A percentile compares a stretch with the other conserved stretches of the same genome.
Conservation (phyloP, 2,329 filamentous ascomycete genomes). For the Epichloe sibirici region DNA sequence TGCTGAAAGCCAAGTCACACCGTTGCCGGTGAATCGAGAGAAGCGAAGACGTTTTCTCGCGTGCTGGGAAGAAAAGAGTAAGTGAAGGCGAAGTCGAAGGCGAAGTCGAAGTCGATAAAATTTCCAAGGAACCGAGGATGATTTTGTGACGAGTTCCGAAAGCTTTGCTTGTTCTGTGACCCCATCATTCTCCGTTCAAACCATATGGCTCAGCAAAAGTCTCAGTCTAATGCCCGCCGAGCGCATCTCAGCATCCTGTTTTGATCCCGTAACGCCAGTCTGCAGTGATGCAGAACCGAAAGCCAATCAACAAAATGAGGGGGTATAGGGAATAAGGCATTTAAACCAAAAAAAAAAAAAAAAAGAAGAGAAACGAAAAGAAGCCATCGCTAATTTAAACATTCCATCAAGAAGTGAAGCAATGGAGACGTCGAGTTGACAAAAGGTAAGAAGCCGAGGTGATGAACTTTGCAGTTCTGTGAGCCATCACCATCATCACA, state of each 20-base stretch:
- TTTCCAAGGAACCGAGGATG: no score
- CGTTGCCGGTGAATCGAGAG: neutral
- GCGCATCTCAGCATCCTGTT: neutral
- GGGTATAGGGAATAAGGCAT: neutral
- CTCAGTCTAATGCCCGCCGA: neutral
- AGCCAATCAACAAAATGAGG: neutral
- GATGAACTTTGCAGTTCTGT: neutral
- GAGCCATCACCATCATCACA: conserved; percentile 11
- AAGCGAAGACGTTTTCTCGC: neutral
- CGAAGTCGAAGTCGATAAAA: no score
- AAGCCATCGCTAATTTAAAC: neutral
- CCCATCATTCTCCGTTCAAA: neutral
- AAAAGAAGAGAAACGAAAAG: neutral
- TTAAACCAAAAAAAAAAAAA: neutral
- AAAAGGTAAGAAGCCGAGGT: conserved; percentile 4
- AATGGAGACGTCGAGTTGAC: neutral
- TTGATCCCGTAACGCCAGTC: neutral
- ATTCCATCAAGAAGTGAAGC: neutral
- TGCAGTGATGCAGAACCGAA: neutral
- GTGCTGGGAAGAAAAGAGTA: neutral
- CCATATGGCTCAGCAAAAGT: neutral
- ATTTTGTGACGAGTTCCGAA: no score
- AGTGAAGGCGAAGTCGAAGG: neutral
- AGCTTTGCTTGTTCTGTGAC: neutral
- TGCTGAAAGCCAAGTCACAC: neutral